Evolutionary conservation across 306 rosid genomes (phyloP), one percentile per base, ranked within the genome.

Genomic region (Luffa acutangula): DNA sequence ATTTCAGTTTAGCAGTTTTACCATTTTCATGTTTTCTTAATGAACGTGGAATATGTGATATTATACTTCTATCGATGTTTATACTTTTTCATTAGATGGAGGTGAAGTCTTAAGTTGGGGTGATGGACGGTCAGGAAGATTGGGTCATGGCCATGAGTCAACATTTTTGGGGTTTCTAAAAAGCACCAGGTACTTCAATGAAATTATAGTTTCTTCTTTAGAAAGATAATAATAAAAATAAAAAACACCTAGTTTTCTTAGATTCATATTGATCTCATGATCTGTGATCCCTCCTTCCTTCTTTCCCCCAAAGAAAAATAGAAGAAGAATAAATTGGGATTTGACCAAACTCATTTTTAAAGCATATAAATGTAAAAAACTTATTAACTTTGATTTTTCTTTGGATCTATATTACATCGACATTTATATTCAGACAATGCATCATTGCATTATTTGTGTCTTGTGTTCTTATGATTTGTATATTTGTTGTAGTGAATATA

Each of bases 81-180:
- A 58, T 69, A 37, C 82, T 83, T 84, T 84, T 79, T 66, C 74
- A 42, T 80, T 83, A 94, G 98, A 91, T 88, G 87, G 85, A 62
- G 98, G 97, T 80, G 93, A 91, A 81, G 83, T 88, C 76, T 87
- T 92, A 78, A 94, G 98, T 81, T 94, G 98, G 98, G 98, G 98
- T 39, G 79, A 83, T 78, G 98, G 97, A 84, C 91, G 80, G 41
- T 94, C 90, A 64, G 98, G 98, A 80, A 89, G 89, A 85, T 97
- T 94, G 86, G 98, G 97, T 81, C 98, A 94, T 85, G 94, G 90
- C 76, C 91, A 82, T 43, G 91, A 90, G 79, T 85, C 93, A 69
- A 83, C 91, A 79, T 63, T 88, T 73, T 87, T 88, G 65, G 94
- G 96, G 75, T 86, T 94, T 89, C 84, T 87, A 80, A 88, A 80